phyloP scores from a whole-genome alignment of 176 grass and related monocot genomes.

The Oryza punctata region DNA sequence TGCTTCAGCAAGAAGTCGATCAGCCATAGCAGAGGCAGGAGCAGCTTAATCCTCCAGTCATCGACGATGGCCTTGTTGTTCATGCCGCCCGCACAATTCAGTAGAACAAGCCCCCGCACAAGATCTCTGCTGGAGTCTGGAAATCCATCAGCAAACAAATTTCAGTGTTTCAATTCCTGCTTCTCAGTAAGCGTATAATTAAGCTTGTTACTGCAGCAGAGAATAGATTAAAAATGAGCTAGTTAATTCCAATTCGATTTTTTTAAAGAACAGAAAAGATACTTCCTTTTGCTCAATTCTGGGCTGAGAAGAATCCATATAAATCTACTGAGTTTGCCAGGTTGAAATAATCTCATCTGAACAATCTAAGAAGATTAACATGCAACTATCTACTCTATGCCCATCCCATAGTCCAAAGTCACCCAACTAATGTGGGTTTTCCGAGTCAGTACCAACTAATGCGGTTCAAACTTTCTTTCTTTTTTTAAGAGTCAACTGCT shows the following conservation, averaged over 20 bases:
- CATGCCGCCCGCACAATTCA: constrained; percentile 92
- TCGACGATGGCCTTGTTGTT: constrained; percentile 99
- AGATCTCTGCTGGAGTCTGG: constrained; percentile 59
- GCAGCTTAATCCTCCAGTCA: constrained; percentile 91
- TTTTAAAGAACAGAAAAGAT: neutral
- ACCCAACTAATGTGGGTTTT: neutral
- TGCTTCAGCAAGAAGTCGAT: constrained; percentile 85
- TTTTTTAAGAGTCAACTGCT: neutral
- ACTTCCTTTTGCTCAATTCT: neutral
- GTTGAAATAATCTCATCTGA: neutral
- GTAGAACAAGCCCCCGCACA: constrained; percentile 75
- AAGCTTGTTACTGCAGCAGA: neutral
- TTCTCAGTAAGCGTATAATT: neutral
- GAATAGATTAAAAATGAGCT: neutral
- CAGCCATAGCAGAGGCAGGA: constrained; percentile 80
- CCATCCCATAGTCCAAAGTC: neutral
- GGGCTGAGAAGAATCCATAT: neutral
- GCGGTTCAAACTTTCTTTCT: neutral
- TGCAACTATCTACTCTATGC: neutral
- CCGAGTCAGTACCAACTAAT: neutral
- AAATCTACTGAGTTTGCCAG: neutral
- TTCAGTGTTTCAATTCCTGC: neutral
- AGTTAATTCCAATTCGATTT: neutral
- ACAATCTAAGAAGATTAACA: neutral
- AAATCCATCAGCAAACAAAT: neutral